Evolutionary conservation across 2,329 filamentous ascomycete genomes (phyloP), one percentile per base, ranked within the genome.

Genomic region (Tolypocladium tundrense): DNA sequence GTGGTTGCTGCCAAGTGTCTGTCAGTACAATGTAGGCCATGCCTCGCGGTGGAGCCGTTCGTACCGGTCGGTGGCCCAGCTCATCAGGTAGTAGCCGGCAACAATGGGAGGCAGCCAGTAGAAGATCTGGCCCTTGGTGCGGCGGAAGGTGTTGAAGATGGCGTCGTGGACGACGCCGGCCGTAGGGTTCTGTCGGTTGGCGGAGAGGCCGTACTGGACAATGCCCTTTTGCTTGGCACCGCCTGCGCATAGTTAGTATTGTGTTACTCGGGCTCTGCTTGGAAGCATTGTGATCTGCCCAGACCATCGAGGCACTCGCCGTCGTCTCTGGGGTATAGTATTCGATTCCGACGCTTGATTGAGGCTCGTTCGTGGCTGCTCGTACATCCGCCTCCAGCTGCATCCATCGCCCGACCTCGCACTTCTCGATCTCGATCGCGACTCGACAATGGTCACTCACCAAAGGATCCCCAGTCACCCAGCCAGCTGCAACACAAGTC

Each of bases 141-240:
- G 86, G 75, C 94, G 87, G 83, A 88, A 95, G 68, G 85, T 87
- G 84, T 99, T 99, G 87, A 97, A 97, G 79, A 97, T 77, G 70
- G 92, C 93, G 65, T 87, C 88, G 75, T 93, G 78, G 64, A 82
- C 75, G 60, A 87, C 79, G 68, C 90, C 90, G 63, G 91, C 91
- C 65, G 96, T 82, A 63, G 91, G 89, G 70, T 89, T 87, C 80
- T 96, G 93, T 72, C 89, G 88, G 83, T 99, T 97, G 65, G 88
- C 77, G 67, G 90, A 87, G 66, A 99, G 72, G 65, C 87, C 82
- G 78, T 95, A 97, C 69, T 77, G 76, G 69, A 85, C 72, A 67
- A 87, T 83, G 60, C 84, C 84, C 73, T 80, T 85, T 72, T 87
- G 84, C 73, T 80, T 80, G 72, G 76, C 70, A 66, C 79, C 78